Evolutionary conservation across 495 filamentous ascomycete genomes (phyloP), one percentile per base, ranked within the genome.

Genomic region (Coniosporium apollinis): DNA sequence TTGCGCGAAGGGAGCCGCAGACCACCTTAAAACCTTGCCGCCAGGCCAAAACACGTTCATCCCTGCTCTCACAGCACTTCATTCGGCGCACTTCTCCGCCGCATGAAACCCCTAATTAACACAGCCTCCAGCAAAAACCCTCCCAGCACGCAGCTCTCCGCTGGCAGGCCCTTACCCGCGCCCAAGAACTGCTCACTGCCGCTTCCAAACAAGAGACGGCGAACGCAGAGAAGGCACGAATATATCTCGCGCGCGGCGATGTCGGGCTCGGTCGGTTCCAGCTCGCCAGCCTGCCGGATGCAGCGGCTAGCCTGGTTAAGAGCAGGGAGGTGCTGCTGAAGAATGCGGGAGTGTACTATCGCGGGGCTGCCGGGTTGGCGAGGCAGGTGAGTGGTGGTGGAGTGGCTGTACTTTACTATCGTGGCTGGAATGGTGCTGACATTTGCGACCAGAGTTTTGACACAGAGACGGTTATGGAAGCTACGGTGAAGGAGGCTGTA

Each of bases 271-370:
- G 39, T 1, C 43, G 46, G 2, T 24, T 39, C 22, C 43, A 43
- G 7, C 11, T 43, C 13, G 34, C 40, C 7, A 35, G 17, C 5
- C 13, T 28, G 19, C 30, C 28, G 3, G 28, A 33, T 20, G 13
- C 15, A 16, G 28, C 28, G 28, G 5, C 9, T 16, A 36, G 17
- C 4, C 38, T 4, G 3, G 38, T 10, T 38, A 37, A 3, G 19
- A 21, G 15, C 15, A 36, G 9, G 21, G 33, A 28, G 38, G 28
- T 33, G 15, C 38, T 50, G 5, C 26, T 35, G 2, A 28, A 36
- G 19, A 50, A 50, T 22, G 47, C 47, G 11, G 36, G 37, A 24
- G 42, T 31, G 10, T 50, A 41, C 26, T 50, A 46, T 31, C 39
- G 34, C n/a, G 41, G 47, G 20, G 44, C 44, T 10, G 28, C 28